Evolutionary conservation across 345 rosid species (phyloP).

Genomic region (Linum lewisii): DNA sequence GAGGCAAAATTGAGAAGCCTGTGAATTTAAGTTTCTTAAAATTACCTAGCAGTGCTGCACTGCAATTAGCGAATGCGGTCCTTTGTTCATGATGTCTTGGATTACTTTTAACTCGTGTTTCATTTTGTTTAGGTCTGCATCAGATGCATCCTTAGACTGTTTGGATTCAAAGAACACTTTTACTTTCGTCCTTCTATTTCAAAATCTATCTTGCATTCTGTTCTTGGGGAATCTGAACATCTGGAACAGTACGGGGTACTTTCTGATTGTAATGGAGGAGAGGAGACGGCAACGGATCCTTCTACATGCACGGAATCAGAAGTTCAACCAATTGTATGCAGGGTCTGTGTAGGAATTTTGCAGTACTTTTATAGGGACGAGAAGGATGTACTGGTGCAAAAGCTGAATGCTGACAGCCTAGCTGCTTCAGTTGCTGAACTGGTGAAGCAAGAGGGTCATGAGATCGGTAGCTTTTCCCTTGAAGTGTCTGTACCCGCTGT

Average conservation of each 20-base stretch:
- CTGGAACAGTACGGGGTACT: slow-evolving; percentile 6
- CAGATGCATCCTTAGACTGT: slow-evolving; percentile 63
- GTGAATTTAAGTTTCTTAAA: neutral
- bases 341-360: slow-evolving; percentile 68
- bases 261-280: neutral
- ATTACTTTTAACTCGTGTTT: neutral
- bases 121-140: slow-evolving; percentile 48
- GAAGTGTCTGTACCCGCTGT: slow-evolving; percentile 58
- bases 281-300: neutral
- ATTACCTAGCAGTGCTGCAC: neutral
- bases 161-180: slow-evolving; percentile 31
- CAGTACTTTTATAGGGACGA: slow-evolving; percentile 47
- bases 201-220: slow-evolving; percentile 19
- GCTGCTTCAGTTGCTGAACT: slow-evolving; percentile 37
- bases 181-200: slow-evolving; percentile 24
- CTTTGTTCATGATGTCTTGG: neutral
- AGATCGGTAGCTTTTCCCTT: slow-evolving; percentile 56
- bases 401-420: slow-evolving; percentile 32
- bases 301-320: slow-evolving; percentile 11
- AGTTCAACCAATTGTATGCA: slow-evolving; percentile 39
- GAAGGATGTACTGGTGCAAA: slow-evolving; percentile 24
- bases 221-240: slow-evolving; percentile 14
- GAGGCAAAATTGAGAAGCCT: neutral
- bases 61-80: neutral
- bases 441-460: slow-evolving; percentile 53